Evolutionary conservation across 257 asterid species (phyloP).

Genomic region (Ajuga chamaepitys): DNA sequence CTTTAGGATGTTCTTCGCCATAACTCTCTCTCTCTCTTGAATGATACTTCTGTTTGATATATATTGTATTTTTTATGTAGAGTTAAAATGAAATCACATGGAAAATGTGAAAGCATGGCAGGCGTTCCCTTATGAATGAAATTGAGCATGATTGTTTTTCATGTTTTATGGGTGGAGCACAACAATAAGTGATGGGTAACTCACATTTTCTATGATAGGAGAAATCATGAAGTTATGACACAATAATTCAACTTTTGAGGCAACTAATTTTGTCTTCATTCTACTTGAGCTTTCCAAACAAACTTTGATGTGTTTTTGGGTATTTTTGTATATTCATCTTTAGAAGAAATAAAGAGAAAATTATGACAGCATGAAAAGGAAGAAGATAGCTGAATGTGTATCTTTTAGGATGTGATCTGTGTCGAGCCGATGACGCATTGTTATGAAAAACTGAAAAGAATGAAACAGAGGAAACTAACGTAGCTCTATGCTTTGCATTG

Average conservation of each 20-base stretch:
- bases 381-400: background rate
- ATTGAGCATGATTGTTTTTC: background rate
- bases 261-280: conserved; percentile 16
- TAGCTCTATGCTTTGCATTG: too few species aligned
- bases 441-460: too few species aligned
- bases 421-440: too few species aligned
- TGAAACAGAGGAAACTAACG: too few species aligned
- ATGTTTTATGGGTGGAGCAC: background rate
- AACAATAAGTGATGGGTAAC: background rate
- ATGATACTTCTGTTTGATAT: background rate
- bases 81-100: background rate
- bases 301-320: conserved; percentile 6
- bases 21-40: background rate
- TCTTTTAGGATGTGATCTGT: background rate
- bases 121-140: conserved; percentile 7
- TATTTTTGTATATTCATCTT: too few species aligned
- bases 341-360: background rate
- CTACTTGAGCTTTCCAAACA: conserved; percentile 3
- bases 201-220: background rate
- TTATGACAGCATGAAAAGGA: too few species aligned
- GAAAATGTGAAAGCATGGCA: background rate
- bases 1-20: background rate
- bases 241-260: background rate
- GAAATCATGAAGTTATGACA: conserved; percentile 6
- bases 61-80: background rate